Evolutionary conservation across 495 filamentous ascomycete genomes (phyloP).

Genomic region (Aspergillus bridgeri): DNA sequence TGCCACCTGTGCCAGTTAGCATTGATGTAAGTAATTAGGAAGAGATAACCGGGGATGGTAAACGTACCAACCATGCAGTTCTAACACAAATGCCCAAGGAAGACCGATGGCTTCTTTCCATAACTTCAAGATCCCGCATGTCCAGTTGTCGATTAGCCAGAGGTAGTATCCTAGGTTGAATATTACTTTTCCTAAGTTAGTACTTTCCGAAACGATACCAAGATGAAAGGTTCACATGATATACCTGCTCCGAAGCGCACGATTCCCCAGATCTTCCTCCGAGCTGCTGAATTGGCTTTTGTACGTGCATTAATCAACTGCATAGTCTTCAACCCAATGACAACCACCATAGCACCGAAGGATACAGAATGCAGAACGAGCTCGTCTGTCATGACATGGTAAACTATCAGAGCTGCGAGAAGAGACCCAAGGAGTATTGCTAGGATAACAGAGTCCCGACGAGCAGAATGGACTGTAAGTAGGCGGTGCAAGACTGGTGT

Average conservation of each 20-base stretch:
- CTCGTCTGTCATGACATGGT: slow-evolving; percentile 33
- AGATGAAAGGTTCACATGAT: neutral
- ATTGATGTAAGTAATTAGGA: neutral
- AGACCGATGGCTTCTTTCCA: slow-evolving; percentile 20
- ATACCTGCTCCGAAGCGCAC: slow-evolving; percentile 26
- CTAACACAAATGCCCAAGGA: slow-evolving; percentile 28
- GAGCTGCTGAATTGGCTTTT: slow-evolving; percentile 13
- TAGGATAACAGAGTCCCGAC: slow-evolving; percentile 12
- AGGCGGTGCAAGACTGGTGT: slow-evolving; percentile 31
- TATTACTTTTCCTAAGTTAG: slow-evolving; percentile 17
- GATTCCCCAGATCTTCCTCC: slow-evolving; percentile 17
- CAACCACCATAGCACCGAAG: slow-evolving; percentile 23
- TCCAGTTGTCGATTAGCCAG: slow-evolving; percentile 30
- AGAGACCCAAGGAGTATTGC: slow-evolving; percentile 16
- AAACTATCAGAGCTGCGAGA: slow-evolving; percentile 29
- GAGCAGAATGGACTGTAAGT: slow-evolving; percentile 23
- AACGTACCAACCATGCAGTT: slow-evolving; percentile 33
- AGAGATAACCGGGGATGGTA: neutral
- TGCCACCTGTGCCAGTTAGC: slow-evolving; percentile 27
- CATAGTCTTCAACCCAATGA: slow-evolving; percentile 21
- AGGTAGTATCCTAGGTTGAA: slow-evolving; percentile 29
- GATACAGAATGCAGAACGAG: slow-evolving; percentile 26
- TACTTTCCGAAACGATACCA: neutral
- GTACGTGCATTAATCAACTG: slow-evolving; percentile 20
- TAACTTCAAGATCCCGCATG: slow-evolving; percentile 16